phyloP scores from a whole-genome alignment of 2,329 filamentous ascomycete species.

The Dactylellina parvicollis region DNA sequence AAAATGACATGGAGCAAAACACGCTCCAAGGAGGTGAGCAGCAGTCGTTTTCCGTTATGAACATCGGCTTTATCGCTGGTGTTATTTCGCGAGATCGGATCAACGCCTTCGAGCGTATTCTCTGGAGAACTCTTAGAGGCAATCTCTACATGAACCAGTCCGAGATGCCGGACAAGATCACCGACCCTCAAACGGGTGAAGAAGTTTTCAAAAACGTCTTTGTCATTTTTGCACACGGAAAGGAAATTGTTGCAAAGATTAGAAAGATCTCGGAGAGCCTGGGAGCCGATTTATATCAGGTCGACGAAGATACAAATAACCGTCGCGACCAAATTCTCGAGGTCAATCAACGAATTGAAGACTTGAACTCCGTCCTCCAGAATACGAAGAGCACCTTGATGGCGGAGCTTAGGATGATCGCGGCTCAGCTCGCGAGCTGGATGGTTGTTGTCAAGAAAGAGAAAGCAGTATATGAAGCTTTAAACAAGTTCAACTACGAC shows the following conservation, averaged over 20 bases:
- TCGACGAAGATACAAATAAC: conserved; percentile 96
- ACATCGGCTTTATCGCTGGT: conserved; percentile 93
- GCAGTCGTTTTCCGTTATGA: conserved; percentile 58
- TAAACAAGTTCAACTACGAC: conserved; percentile 97
- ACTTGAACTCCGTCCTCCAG: conserved; percentile 88
- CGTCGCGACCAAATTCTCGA: conserved; percentile 96
- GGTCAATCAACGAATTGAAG: conserved; percentile 90
- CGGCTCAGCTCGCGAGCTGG: conserved; percentile 91
- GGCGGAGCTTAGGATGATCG: conserved; percentile 92
- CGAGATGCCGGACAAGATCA: conserved; percentile 91
- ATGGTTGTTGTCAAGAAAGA: conserved; percentile 98
- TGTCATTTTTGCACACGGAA: conserved; percentile 98
- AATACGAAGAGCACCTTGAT: conserved; percentile 96
- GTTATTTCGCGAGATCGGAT: conserved; percentile 94
- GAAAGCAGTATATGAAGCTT: conserved; percentile 93
- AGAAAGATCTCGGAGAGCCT: conserved; percentile 98
- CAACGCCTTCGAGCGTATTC: conserved; percentile 92
- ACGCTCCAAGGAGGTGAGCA: conserved; percentile 92
- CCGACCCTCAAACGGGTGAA: conserved; percentile 93
- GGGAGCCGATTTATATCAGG: conserved; percentile 92
- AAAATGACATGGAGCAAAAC: conserved; percentile 85
- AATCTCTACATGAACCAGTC: conserved; percentile 99
- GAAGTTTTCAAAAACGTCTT: conserved; percentile 96
- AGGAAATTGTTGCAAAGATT: conserved; percentile 98
- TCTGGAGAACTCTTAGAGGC: conserved; percentile 95